Evolutionary conservation across 129 eudicot genomes (phyloP), one percentile per base, ranked within the genome.

Genomic region (Scalesia atractyloides): DNA sequence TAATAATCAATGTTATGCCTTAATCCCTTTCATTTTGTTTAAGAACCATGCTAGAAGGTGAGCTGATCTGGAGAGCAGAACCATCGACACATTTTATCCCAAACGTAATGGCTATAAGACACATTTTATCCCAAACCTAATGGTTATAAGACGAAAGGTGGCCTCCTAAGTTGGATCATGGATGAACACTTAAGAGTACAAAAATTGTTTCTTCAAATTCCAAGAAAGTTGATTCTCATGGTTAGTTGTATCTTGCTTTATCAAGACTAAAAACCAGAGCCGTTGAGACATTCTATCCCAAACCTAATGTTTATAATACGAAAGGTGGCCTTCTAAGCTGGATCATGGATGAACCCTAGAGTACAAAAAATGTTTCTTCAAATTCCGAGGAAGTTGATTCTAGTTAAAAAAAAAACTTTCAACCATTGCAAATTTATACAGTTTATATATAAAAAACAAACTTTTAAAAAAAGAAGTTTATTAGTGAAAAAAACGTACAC

Each of bases 21-120:
- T 20, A 22, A 57, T 26, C 14, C 62, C 20, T 73, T 82, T 56
- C 71, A 22, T 61, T n/a, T 66, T 63, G 63, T 73, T n/a, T 59
- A 79, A 94, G 99, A 94, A 94, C 84, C 99, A 94, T 90, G 99
- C 97, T 67, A 81, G 90, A 66, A 76, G 99, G 82, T 86, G 88
- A 86, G 99, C 94, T 84, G 93, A 90, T 74, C 74, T 94, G 93
- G 88, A 82, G 80, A 86, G 77, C 68, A 88, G 94, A 68, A 84
- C 83, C 24, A 70, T 94, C 36, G 96, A 88, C 82, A 94, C 99
- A 34, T 24, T 86, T 34, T 83, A 90, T 68, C 94, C 97, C 22
- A 50, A 79, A 57, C 76, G 66, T 79, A 82, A 68, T 64, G 76
- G 52, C 58, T 11, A 61, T 69, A 74, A 80, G 68, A 82, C 76